phyloP scores from a whole-genome alignment of 352 stramenopile genomes.

The Phytopythium chamaehyphon region DNA sequence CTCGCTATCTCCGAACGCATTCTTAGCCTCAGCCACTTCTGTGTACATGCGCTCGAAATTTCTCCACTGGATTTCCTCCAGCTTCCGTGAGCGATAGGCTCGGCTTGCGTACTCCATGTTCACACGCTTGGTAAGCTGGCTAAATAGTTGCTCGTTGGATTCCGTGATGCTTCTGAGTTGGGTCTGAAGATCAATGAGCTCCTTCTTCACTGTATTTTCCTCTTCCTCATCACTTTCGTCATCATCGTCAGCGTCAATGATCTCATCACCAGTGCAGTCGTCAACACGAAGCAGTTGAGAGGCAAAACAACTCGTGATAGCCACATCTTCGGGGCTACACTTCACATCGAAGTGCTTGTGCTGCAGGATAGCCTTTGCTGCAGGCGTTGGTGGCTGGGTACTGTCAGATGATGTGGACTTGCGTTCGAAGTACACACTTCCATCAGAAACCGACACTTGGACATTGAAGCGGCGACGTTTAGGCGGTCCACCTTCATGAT shows the following conservation, averaged over 20 bases:
- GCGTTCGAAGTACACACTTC: constrained; percentile 34
- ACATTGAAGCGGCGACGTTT: constrained; percentile 27
- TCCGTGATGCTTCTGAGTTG: constrained; percentile 43
- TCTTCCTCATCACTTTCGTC: constrained; percentile 45
- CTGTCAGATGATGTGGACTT: constrained; percentile 3
- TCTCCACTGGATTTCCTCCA: constrained; percentile 46
- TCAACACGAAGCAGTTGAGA: constrained; percentile 29
- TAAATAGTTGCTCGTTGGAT: constrained; percentile 37
- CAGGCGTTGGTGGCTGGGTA: not conserved
- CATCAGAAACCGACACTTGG: constrained; percentile 38
- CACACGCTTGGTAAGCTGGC: constrained; percentile 26
- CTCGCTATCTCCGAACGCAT: constrained; percentile 54
- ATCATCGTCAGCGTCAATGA: constrained; percentile 32
- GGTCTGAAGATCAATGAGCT: constrained; percentile 39
- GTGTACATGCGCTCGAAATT: constrained; percentile 77
- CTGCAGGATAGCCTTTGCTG: constrained; percentile 38
- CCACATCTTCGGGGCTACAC: constrained; percentile 18
- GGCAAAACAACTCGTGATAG: constrained; percentile 40
- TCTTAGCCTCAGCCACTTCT: constrained; percentile 33
- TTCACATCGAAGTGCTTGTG: constrained; percentile 61
- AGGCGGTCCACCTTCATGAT: constrained; percentile 12
- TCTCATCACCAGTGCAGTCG: constrained; percentile 32
- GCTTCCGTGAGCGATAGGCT: constrained; percentile 33
- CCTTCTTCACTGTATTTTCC: constrained; percentile 39
- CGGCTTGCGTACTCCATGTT: constrained; percentile 47